Conservation (phyloP, 2,329 filamentous ascomycete genomes). For the Monosporascus sp. region DNA sequence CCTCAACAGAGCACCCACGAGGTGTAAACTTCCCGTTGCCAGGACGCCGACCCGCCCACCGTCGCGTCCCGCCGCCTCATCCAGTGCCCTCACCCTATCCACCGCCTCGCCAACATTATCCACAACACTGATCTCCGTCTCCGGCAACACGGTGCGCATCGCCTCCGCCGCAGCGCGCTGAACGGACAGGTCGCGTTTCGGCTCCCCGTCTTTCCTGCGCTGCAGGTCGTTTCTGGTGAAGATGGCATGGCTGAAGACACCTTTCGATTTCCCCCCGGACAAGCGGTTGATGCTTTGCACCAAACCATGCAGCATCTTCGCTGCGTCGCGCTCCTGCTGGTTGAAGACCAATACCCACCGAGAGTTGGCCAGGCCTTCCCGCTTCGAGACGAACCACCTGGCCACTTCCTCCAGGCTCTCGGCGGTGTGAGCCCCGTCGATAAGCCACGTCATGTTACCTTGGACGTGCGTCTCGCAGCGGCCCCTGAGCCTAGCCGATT, state of each 20-base stretch:
- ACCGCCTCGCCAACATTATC: slow-evolving; percentile 72
- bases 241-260: slow-evolving; percentile 65
- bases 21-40: slow-evolving; percentile 78
- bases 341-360: slow-evolving; percentile 75
- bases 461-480: slow-evolving; percentile 65
- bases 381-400: slow-evolving; percentile 64
- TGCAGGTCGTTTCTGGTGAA: slow-evolving; percentile 70
- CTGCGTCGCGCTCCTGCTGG: slow-evolving; percentile 79
- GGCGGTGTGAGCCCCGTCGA: slow-evolving; percentile 84
- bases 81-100: slow-evolving; percentile 40
- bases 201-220: slow-evolving; percentile 41
- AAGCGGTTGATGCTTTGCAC: slow-evolving; percentile 47
- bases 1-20: slow-evolving; percentile 75
- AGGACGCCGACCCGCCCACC: slow-evolving; percentile 52
- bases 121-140: slow-evolving; percentile 41
- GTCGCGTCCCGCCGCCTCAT: slow-evolving; percentile 28
- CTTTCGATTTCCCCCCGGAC: slow-evolving; percentile 29
- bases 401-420: slow-evolving; percentile 76
- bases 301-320: slow-evolving; percentile 58
- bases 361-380: slow-evolving; percentile 10
- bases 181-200: slow-evolving; percentile 50
- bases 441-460: slow-evolving; percentile 62
- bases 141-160: slow-evolving; percentile 53
- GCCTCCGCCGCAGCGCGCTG: slow-evolving; percentile 61
- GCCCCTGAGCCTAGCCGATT: slow-evolving; percentile 64